Evolutionary conservation across 441 rosid species (phyloP), one percentile per base, ranked within the genome.

Genomic region (Arabidopsis hybrid): DNA sequence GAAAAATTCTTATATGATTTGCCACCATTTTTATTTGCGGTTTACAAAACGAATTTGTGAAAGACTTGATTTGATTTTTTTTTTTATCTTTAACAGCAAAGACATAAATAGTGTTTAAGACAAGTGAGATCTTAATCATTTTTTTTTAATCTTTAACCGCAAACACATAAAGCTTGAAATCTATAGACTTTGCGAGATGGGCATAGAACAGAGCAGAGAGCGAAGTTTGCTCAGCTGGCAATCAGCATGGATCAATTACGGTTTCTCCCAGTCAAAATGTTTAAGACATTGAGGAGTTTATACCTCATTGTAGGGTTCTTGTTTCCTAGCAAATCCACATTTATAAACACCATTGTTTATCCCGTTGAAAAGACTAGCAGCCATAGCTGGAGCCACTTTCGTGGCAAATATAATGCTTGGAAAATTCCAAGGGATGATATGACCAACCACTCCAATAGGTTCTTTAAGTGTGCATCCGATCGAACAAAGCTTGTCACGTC

Each of bases 181-280:
- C 32, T 3, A 29, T 0, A 2, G 4, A 39, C 80, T 57, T 88
- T 0, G 97, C 79, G 3, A 95, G 90, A 81, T 88, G 81, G 12
- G 94, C 96, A 65, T 84, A 88, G 65, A 67, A 87, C 13, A 95
- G 85, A 52, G 99, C 97, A 0, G 97, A 84, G 32, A 91, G 96
- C 5, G 99, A 93, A 1, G 97, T 88, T 57, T 90, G 95, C 85
- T 92, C 97, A 0, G 97, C 97, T 4, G 99, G 97, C 76, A 21
- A 21, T 21, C 26, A 21, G 26, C 26, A 21, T 21, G 26, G 26
- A 21, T 26, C 29, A 26, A 26, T 26, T 26, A 26, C 7, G 0
- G 39, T 57, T 58, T 1, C 18, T 40, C 52, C 52, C 65, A 79
- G n/a, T 8, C 35, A 14, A 65, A 39, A 6, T 8, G 5, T 10